phyloP scores from a whole-genome alignment of 1,284 basidiomycete species.

The Pseudozyma hubeiensis region DNA sequence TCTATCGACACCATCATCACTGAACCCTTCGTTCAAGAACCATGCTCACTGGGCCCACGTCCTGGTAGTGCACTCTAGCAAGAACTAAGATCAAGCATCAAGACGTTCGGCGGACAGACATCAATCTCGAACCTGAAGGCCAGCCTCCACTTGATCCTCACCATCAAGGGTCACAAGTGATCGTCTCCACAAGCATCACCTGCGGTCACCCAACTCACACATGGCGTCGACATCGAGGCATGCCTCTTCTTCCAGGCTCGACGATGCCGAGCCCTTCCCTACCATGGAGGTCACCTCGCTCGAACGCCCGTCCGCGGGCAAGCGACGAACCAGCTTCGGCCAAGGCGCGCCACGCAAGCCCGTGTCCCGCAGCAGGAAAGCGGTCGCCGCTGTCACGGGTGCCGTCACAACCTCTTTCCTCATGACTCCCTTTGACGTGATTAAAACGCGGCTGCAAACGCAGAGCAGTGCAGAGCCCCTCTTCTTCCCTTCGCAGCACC shows the following conservation, averaged over 20 bases:
- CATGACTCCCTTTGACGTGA: conserved; percentile 94
- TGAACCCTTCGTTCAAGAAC: not conserved
- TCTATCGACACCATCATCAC: not conserved
- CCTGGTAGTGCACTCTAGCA: not conserved
- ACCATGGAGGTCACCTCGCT: conserved; percentile 39
- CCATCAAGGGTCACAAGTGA: not conserved
- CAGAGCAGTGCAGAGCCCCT: conserved; percentile 70
- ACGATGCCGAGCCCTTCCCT: conserved; percentile 38
- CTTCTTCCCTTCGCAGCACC: conserved; percentile 50
- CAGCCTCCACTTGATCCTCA: conserved; percentile 14
- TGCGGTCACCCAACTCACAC: not conserved
- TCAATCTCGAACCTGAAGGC: conserved; percentile 3
- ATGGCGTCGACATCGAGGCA: conserved; percentile 17
- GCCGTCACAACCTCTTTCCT: conserved; percentile 84
- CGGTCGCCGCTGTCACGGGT: conserved; percentile 82
- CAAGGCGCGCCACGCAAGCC: conserved; percentile 40
- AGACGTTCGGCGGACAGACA: too few relatives aligned
- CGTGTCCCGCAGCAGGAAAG: conserved; percentile 75
- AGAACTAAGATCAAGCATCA: not conserved
- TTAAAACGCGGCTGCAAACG: conserved; percentile 91
- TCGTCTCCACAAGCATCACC: not conserved
- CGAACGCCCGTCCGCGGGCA: conserved; percentile 17
- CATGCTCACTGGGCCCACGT: conserved; percentile 7
- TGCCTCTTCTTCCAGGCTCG: conserved; percentile 14
- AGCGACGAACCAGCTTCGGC: conserved; percentile 29